Conservation (phyloP, 2,329 filamentous ascomycete genomes). For the Canariomyces notabilis region DNA sequence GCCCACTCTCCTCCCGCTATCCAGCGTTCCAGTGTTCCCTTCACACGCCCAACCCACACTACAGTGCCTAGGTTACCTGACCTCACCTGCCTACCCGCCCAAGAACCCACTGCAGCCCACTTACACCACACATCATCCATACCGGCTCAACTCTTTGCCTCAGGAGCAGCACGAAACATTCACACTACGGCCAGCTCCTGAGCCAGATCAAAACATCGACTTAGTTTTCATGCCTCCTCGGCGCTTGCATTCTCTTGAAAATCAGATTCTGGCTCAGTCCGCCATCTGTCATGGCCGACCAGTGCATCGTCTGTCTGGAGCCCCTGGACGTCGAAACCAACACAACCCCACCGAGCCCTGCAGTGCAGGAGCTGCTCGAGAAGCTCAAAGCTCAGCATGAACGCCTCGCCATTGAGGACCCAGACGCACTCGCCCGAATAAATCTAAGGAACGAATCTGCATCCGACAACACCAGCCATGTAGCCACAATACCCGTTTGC, state of each 20-base stretch:
- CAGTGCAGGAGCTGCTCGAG: conserved; percentile 13
- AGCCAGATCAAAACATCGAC: conserved; percentile 1
- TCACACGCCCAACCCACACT: background rate
- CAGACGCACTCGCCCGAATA: conserved; percentile 19
- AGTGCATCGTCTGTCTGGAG: conserved; percentile 67
- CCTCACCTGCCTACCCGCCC: background rate
- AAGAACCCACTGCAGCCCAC: conserved; percentile 4
- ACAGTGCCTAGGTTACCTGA: background rate
- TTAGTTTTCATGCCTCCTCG: conserved; percentile 45
- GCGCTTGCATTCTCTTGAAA: conserved; percentile 34
- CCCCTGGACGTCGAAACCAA: conserved; percentile 40
- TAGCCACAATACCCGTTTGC: conserved; percentile 66
- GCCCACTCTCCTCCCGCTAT: conserved; percentile 9
- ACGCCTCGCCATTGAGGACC: conserved; percentile 16
- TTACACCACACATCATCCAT: conserved; percentile 2
- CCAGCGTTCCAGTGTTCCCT: background rate
- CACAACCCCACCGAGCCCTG: conserved; percentile 17
- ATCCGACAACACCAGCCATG: conserved; percentile 36
- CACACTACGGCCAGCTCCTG: conserved; percentile 1
- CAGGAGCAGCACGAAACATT: background rate
- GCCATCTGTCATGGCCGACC: conserved; percentile 49
- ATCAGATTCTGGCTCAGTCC: conserved; percentile 30
- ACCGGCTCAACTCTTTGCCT: background rate
- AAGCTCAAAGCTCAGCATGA: conserved; percentile 13
- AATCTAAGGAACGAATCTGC: conserved; percentile 21